Conservation (phyloP, 352 stramenopile genomes). For the Phytophthora fragariaefolia region DNA sequence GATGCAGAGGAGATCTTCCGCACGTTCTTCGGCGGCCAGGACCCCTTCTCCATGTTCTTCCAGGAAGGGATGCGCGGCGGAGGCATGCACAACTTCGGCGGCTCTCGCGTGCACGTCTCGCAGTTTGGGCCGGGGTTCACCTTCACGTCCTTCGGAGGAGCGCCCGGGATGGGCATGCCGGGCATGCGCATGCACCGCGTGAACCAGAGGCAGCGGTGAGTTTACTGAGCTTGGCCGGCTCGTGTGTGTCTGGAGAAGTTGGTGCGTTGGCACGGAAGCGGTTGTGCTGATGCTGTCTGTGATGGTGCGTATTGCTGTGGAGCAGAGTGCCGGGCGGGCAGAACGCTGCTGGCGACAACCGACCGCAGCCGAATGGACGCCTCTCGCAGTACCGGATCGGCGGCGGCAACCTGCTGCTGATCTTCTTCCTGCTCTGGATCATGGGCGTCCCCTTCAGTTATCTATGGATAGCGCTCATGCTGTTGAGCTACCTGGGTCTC, state of each 20-base stretch:
- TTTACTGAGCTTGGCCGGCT: not conserved
- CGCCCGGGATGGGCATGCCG: slow-evolving; percentile 58
- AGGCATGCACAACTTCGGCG: slow-evolving; percentile 53
- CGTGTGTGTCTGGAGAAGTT: not conserved
- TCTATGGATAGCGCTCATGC: slow-evolving; percentile 81
- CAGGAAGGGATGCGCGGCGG: slow-evolving; percentile 68
- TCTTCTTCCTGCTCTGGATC: slow-evolving; percentile 82
- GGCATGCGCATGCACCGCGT: slow-evolving; percentile 58
- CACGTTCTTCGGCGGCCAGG: slow-evolving; percentile 82
- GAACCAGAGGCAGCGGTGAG: slow-evolving; percentile 62
- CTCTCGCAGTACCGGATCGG: slow-evolving; percentile 68
- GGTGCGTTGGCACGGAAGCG: not conserved
- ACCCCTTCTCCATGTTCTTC: slow-evolving; percentile 88
- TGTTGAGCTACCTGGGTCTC: slow-evolving; percentile 77
- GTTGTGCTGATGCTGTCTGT: slow-evolving; percentile 8
- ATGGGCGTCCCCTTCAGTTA: slow-evolving; percentile 85
- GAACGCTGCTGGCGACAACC: slow-evolving; percentile 38
- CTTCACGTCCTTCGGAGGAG: slow-evolving; percentile 77
- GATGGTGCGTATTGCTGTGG: slow-evolving; percentile 3
- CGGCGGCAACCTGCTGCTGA: slow-evolving; percentile 73
- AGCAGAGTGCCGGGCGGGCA: slow-evolving; percentile 36
- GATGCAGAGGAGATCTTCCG: slow-evolving; percentile 86
- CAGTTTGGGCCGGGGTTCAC: slow-evolving; percentile 83
- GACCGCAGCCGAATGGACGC: slow-evolving; percentile 40
- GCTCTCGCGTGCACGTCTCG: slow-evolving; percentile 75